phyloP scores from a whole-genome alignment of 495 filamentous ascomycete genomes.

The Penicillium odoratum region DNA sequence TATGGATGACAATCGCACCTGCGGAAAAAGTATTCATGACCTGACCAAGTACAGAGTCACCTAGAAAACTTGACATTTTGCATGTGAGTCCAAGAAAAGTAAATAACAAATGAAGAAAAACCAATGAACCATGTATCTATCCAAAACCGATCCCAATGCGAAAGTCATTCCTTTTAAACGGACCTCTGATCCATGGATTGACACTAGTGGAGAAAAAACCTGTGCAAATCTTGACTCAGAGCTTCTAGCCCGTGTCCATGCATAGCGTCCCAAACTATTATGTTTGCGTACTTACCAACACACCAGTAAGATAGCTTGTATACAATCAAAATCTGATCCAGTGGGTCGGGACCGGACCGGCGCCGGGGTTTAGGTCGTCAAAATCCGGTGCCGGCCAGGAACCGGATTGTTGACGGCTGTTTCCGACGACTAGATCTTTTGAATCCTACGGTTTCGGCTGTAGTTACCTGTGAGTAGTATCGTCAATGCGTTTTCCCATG shows the following conservation, averaged over 20 bases:
- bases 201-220: slow-evolving; percentile 16
- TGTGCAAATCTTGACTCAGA: slow-evolving; percentile 20
- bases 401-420: slow-evolving; percentile 23
- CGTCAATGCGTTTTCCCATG: neutral
- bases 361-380: slow-evolving; percentile 24
- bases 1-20: slow-evolving; percentile 12
- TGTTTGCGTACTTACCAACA: slow-evolving; percentile 14
- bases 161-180: slow-evolving; percentile 17
- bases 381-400: slow-evolving; percentile 27
- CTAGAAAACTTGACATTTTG: slow-evolving; percentile 12
- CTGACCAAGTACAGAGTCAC: slow-evolving; percentile 8
- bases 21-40: slow-evolving; percentile 13
- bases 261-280: slow-evolving; percentile 23
- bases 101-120: slow-evolving; percentile 4
- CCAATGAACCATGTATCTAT: slow-evolving; percentile 9
- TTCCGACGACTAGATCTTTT: slow-evolving; percentile 16
- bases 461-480: slow-evolving; percentile 16
- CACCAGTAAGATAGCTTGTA: slow-evolving; percentile 20
- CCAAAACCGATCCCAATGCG: neutral
- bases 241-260: slow-evolving; percentile 17
- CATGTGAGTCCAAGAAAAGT: neutral
- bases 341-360: slow-evolving; percentile 31
- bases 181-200: slow-evolving; percentile 10
- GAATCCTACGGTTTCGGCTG: slow-evolving; percentile 3
- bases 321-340: slow-evolving; percentile 5